These are phyloP conservation scores for Hypoxylon subgilvum DNA, from an alignment of 495 filamentous ascomycete species.

Conservation along the genomic window DNA sequence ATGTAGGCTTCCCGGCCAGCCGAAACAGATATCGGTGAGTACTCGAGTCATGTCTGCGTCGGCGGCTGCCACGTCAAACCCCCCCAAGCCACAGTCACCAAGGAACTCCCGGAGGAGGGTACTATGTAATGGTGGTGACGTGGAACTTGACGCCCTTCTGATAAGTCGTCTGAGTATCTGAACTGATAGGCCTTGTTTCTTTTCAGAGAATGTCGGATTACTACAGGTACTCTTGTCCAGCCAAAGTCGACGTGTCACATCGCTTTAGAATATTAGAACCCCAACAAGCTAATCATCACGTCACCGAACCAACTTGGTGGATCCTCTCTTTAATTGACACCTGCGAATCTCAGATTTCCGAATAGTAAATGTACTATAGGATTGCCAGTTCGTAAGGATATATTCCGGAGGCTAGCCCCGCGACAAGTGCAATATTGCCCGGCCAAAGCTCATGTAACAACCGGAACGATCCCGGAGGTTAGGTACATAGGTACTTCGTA, in stretches of 20 bases:
- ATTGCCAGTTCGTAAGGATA: no score
- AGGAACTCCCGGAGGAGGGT: slow-evolving; percentile 10
- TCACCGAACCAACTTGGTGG: slow-evolving; percentile 11
- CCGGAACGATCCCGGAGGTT: no score
- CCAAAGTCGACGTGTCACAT: slow-evolving; percentile 26
- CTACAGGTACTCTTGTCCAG: slow-evolving; percentile 22
- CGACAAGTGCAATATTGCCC: no score
- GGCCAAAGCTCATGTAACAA: no score
- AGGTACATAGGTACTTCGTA: no score
- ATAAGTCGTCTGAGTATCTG: no score
- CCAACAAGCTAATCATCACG: slow-evolving; percentile 17
- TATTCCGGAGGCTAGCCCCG: no score
- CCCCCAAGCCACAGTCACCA: slow-evolving; percentile 21
- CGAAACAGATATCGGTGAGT: slow-evolving; percentile 29
- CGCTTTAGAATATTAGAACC: background rate
- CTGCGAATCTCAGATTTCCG: background rate
- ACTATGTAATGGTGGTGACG: slow-evolving; percentile 22
- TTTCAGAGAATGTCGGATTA: slow-evolving; percentile 8
- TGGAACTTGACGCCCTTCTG: slow-evolving; percentile 18
- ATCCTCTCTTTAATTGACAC: no score
- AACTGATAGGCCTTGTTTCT: no score
- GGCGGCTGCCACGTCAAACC: slow-evolving; percentile 23
- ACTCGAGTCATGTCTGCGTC: slow-evolving; percentile 8
- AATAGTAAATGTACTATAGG: no score
- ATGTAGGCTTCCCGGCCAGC: slow-evolving; percentile 12